Evolutionary conservation across 352 stramenopile species (phyloP), one percentile per base, ranked within the genome.

Genomic region (Halophytophthora polymorphica): DNA sequence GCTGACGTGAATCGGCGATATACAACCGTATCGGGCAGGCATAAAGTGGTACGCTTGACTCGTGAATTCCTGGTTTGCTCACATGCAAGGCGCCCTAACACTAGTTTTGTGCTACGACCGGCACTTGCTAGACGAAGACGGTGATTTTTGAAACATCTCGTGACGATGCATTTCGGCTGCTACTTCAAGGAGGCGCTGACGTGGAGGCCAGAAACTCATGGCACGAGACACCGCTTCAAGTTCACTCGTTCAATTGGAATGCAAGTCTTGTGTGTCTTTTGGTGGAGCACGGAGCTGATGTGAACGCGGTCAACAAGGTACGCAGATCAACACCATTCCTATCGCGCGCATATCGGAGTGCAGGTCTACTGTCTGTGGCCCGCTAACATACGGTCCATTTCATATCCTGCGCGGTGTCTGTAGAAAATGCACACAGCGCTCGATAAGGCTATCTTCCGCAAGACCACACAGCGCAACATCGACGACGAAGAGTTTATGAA

Each of bases 221-320:
- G 31, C 49, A 49, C 15, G 49, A 56, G 41, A 56, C 49, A n/a
- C 36, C 47, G 22, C 47, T 46, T 33, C 47, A 53, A 17, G 37
- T 45, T 13, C 47, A 53, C 37, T 29, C 22, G 3, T 53, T 46
- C 36, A 45, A 39, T 8, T 53, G 47, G 47, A 56, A 29, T 18
- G 45, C 37, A 39, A 15, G 38, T 7, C 37, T 56, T 21, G 49
- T 56, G 38, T 22, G 28, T 23, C 25, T 28, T 19, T 36, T 58
- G 33, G 1, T 58, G 39, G 34, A 45, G 22, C n/a, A 14, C 0
- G 41, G 50, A 6, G 50, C 41, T 38, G 42, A 50, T n/a, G 23
- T 58, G 6, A 48, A 58, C 34, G 39, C 50, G 21, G 34, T 52
- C 17, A 48, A 58, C 12, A 58, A 58, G 41, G 50, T 51, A 23